Percentiles rank a stretch among this genome's conserved stretches.
Evolutionary conservation across 768 basidiomycete species (phyloP).

Genomic region (Hericium rajendrae): DNA sequence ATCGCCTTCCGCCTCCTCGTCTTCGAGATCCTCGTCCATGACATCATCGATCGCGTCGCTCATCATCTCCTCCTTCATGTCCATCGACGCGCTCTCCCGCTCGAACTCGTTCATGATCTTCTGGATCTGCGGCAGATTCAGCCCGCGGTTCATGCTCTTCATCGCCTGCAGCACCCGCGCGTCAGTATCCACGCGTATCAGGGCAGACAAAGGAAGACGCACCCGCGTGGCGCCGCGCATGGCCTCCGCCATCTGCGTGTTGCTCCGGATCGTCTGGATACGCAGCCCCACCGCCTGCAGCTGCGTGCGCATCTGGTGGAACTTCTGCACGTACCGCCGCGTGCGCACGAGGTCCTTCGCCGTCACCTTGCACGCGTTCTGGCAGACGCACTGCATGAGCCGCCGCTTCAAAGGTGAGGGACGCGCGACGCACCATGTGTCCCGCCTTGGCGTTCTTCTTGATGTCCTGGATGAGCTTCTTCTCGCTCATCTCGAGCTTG

Average conservation of each 20-base stretch:
- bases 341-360: conserved; percentile 98
- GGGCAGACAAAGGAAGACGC: conserved; percentile 21
- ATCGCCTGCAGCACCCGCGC: conserved; percentile 58
- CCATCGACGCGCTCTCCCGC: conserved; percentile 95
- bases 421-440: conserved; percentile 63
- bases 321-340: conserved; percentile 91
- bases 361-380: conserved; percentile 99
- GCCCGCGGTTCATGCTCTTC: conserved; percentile 93
- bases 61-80: conserved; percentile 99
- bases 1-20: conserved; percentile 94
- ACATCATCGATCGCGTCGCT: conserved; percentile 95
- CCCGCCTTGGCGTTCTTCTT: conserved; percentile 94
- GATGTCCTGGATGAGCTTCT: conserved; percentile 92
- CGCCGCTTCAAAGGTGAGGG: background rate
- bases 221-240: conserved; percentile 98
- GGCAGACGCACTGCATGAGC: conserved; percentile 16
- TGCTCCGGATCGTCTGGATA: conserved; percentile 93
- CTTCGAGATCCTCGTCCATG: conserved; percentile 87
- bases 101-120: conserved; percentile 98
- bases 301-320: conserved; percentile 98
- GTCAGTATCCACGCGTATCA: background rate
- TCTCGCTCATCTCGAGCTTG: conserved; percentile 93
- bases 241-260: conserved; percentile 98
- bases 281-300: conserved; percentile 91
- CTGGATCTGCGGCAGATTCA: conserved; percentile 92